Conservation (phyloP, 176 grass and related monocot species). For the Aegilops longissima region DNA sequence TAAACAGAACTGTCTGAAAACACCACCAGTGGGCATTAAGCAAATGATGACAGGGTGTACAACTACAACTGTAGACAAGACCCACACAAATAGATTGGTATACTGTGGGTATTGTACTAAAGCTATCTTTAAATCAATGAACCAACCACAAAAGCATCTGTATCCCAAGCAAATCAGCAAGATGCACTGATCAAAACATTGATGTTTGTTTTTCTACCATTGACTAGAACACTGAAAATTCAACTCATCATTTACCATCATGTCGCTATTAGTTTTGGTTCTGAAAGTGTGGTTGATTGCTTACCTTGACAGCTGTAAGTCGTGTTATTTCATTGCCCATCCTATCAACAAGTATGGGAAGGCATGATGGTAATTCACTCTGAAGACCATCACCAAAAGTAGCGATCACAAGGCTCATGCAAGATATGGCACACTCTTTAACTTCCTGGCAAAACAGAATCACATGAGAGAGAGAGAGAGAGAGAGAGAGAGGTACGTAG, state of each 20-base stretch:
- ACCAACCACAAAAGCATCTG: background rate
- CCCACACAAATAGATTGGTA: background rate
- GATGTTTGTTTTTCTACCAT: background rate
- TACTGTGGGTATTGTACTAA: background rate
- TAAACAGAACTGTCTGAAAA: background rate
- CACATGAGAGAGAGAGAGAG: slow-evolving; percentile 4
- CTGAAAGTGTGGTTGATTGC: background rate
- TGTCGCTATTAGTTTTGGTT: background rate
- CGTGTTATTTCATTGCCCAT: slow-evolving; percentile 99
- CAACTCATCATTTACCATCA: background rate
- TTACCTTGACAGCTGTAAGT: slow-evolving; percentile 94
- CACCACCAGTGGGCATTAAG: background rate
- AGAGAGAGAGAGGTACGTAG: background rate
- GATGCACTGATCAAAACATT: background rate
- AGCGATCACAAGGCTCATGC: slow-evolving; percentile 90
- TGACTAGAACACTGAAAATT: background rate
- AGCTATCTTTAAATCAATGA: background rate
- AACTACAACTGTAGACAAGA: background rate
- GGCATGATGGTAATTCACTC: slow-evolving; percentile 81
- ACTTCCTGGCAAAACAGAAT: slow-evolving; percentile 65
- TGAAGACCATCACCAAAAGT: slow-evolving; percentile 92
- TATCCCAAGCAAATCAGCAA: background rate
- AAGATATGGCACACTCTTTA: slow-evolving; percentile 82
- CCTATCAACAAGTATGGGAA: slow-evolving; percentile 98
- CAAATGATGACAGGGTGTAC: background rate